phyloP scores from a whole-genome alignment of 2,329 filamentous ascomycete genomes.

The Shiraia bambusicola region DNA sequence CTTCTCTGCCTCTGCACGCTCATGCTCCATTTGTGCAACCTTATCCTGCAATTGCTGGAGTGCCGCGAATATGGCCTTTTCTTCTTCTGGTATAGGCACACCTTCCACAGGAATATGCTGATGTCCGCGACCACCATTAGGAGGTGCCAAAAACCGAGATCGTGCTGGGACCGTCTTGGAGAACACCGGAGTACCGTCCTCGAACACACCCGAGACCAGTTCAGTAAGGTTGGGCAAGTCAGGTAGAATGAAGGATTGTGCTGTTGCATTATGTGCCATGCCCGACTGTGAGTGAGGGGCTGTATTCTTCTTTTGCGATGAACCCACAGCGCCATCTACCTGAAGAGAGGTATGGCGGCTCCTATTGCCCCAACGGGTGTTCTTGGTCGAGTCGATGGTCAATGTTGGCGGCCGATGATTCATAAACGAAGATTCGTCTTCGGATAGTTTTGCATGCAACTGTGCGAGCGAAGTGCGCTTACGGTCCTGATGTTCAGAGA shows the following conservation, averaged over 20 bases:
- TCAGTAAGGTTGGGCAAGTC: constrained; percentile 63
- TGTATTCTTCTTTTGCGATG: constrained; percentile 18
- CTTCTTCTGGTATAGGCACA: constrained; percentile 61
- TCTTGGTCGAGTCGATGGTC: constrained; percentile 46
- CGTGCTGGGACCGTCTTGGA: constrained; percentile 52
- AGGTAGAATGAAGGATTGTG: constrained; percentile 62
- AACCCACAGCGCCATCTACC: constrained; percentile 29
- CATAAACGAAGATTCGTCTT: constrained; percentile 55
- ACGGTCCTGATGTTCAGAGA: constrained; percentile 37
- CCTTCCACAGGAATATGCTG: constrained; percentile 53
- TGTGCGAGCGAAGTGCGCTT: constrained; percentile 57
- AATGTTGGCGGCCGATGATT: constrained; percentile 53
- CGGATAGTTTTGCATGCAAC: constrained; percentile 56
- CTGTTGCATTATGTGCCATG: constrained; percentile 53
- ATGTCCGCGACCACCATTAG: constrained; percentile 28
- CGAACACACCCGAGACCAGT: constrained; percentile 59
- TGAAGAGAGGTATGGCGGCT: constrained; percentile 47
- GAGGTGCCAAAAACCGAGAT: constrained; percentile 57
- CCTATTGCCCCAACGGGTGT: constrained; percentile 57
- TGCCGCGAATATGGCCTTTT: constrained; percentile 64
- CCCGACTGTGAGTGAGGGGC: constrained; percentile 40
- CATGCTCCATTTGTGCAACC: constrained; percentile 57
- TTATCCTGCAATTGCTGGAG: constrained; percentile 61
- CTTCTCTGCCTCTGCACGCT: constrained; percentile 54
- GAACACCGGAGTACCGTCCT: constrained; percentile 60